These are phyloP conservation scores for Psophocarpus tetragonolobus DNA, from an alignment of 306 rosid species.

Conservation along the genomic window DNA sequence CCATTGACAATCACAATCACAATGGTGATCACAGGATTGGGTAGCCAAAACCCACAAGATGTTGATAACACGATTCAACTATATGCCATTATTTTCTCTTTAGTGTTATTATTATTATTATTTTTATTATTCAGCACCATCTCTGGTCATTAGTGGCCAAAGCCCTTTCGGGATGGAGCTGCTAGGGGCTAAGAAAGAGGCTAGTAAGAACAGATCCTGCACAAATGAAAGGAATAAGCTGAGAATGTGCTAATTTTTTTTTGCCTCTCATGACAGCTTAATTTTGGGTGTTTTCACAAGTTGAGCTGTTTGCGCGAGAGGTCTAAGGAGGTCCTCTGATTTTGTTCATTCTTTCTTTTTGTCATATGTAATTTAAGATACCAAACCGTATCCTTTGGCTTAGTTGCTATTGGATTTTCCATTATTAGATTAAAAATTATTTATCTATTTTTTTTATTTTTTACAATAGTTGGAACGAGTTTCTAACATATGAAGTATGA, in stretches of 20 bases:
- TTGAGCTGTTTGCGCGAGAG: constrained; percentile 52
- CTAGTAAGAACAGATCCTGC: not conserved
- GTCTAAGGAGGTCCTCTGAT: constrained; percentile 56
- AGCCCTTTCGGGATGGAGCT: constrained; percentile 28
- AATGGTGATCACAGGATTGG: not conserved
- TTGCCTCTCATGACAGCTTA: not conserved
- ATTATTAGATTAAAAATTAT: not conserved
- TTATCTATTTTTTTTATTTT: no score
- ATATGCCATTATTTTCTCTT: constrained; percentile 15
- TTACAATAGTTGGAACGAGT: no score
- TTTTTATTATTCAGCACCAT: constrained; percentile 20
- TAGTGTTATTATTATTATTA: not conserved
- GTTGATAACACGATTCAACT: not conserved
- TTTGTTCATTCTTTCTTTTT: not conserved
- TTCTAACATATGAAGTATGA: no score
- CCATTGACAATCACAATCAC: not conserved
- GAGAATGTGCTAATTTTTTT: constrained; percentile 7
- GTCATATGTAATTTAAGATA: not conserved
- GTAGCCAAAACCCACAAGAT: constrained; percentile 17
- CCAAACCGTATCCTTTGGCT: not conserved
- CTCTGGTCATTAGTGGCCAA: constrained; percentile 18
- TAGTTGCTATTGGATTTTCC: not conserved
- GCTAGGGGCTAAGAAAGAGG: constrained; percentile 26
- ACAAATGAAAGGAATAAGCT: constrained; percentile 5
- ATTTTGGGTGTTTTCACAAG: constrained; percentile 37